Evolutionary conservation across 345 rosid genomes (phyloP), one percentile per base, ranked within the genome.

Genomic region (Raphanus sativus): DNA sequence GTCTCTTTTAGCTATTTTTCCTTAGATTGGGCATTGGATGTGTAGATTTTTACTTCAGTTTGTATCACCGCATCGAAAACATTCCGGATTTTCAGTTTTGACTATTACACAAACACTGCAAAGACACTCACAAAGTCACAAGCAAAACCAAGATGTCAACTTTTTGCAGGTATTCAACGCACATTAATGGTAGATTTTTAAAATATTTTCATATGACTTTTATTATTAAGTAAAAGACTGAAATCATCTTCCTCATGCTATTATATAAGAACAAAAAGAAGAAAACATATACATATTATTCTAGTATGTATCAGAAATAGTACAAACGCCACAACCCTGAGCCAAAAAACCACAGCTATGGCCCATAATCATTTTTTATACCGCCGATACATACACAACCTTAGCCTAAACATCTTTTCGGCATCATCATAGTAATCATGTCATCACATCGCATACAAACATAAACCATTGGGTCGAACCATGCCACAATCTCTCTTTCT

Each of bases 291-390:
- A 58, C 28, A 58, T 29, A 58, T 34, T 56, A 24, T 10, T 25
- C 25, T 58, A 25, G 32, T 6, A 56, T 56, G 5, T 24, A 55
- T 55, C 21, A 55, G 28, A 7, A 8, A 17, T 7, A 24, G 21
- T 61, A 61, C 65, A 61, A 40, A 29, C n/a, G 65, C 21, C 65
- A 61, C 65, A 61, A 62, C 17, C 17, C 72, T 40, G 67, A 40
- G 67, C 71, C 0, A 28, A 62, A 71, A 76, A 25, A 16, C 34
- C 61, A 63, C 61, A 70, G 76, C 66, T 64, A 75, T 77, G 66
- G 48, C 80, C 42, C 50, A 64, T 40, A 7, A 16, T 40, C 61
- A 21, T 17, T 62, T 69, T 25, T 62, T 36, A 16, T 21, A 34
- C 12, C 6, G 40, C 58, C 65, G 42, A 6, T 62, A 70, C 81